Conservation (phyloP, 2,329 filamentous ascomycete genomes). For the Canariomyces notabilis region DNA sequence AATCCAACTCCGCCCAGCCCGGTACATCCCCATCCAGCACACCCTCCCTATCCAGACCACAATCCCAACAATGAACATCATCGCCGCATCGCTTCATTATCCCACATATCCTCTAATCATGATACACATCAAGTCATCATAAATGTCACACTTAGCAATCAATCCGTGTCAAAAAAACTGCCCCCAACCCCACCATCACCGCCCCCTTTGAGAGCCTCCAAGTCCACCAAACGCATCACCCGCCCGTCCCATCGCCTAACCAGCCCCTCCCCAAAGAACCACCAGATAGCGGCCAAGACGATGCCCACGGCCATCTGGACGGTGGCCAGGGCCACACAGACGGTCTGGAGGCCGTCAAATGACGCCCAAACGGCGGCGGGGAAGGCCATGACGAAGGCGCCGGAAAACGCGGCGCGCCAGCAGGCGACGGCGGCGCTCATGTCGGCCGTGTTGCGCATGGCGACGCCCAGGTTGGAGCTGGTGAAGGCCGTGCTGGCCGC, state of each 20-base stretch:
- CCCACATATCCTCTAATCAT: not conserved
- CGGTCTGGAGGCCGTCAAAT: conserved; percentile 33
- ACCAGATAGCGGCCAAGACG: conserved; percentile 35
- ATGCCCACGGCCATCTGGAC: conserved; percentile 38
- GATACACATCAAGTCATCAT: not conserved
- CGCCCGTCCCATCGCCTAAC: conserved; percentile 41
- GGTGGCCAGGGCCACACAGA: conserved; percentile 39
- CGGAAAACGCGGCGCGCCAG: conserved; percentile 38
- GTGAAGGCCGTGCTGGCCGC: conserved; percentile 46
- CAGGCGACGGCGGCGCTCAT: conserved; percentile 42
- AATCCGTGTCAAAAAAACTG: conserved; percentile 31
- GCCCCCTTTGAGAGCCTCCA: conserved; percentile 38
- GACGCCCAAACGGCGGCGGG: conserved; percentile 26
- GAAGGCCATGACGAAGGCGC: conserved; percentile 40
- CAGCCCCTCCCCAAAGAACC: conserved; percentile 35
- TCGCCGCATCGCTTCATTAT: not conserved
- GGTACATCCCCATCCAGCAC: not conserved
- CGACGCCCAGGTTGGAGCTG: conserved; percentile 40
- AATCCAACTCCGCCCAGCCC: not conserved
- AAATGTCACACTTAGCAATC: not conserved
- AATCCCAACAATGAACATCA: not conserved
- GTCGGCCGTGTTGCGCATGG: conserved; percentile 43
- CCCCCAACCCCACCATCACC: too few relatives aligned
- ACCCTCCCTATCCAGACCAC: not conserved
- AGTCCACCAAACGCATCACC: conserved; percentile 43